Evolutionary conservation across 768 basidiomycete genomes (phyloP).

Genomic region (Psilocybe subaeruginosa): DNA sequence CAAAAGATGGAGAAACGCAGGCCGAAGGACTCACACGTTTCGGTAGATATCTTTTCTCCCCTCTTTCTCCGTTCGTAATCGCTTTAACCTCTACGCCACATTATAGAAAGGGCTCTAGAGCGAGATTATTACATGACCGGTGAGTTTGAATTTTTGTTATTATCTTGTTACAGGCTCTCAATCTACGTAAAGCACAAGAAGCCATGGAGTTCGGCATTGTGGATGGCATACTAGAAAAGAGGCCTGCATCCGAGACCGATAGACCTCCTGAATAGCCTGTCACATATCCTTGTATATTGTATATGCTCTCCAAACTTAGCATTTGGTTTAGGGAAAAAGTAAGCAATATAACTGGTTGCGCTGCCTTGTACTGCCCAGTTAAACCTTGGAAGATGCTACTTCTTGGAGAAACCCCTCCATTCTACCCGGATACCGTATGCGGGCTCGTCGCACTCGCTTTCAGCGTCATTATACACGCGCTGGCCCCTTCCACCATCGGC

Average conservation of each 20-base stretch:
- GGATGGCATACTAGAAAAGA: slow-evolving; percentile 86
- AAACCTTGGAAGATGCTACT: neutral
- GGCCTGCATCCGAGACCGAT: slow-evolving; percentile 54
- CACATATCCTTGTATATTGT: slow-evolving; percentile 5
- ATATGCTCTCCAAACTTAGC: slow-evolving; percentile 4
- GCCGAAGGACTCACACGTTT: slow-evolving; percentile 75
- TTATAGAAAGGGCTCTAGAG: slow-evolving; percentile 83
- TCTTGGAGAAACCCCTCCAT: slow-evolving; percentile 4
- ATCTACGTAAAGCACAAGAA: slow-evolving; percentile 65
- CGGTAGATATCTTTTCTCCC: slow-evolving; percentile 48
- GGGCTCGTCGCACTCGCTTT: slow-evolving; percentile 4
- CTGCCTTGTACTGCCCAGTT: neutral
- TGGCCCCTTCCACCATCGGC: slow-evolving; percentile 7
- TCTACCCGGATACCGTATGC: slow-evolving; percentile 3
- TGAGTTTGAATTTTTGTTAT: slow-evolving; percentile 32
- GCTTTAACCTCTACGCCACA: slow-evolving; percentile 25
- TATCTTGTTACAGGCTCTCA: slow-evolving; percentile 19
- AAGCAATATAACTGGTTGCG: neutral
- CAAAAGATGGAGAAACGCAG: slow-evolving; percentile 61
- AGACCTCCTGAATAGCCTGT: slow-evolving; percentile 18
- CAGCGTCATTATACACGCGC: neutral
- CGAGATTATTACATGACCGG: slow-evolving; percentile 97
- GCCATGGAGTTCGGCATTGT: slow-evolving; percentile 91
- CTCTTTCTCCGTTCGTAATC: slow-evolving; percentile 14
- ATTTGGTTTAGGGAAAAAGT: neutral